phyloP scores from a whole-genome alignment of 129 eudicot species.

The Solidago caesia region DNA sequence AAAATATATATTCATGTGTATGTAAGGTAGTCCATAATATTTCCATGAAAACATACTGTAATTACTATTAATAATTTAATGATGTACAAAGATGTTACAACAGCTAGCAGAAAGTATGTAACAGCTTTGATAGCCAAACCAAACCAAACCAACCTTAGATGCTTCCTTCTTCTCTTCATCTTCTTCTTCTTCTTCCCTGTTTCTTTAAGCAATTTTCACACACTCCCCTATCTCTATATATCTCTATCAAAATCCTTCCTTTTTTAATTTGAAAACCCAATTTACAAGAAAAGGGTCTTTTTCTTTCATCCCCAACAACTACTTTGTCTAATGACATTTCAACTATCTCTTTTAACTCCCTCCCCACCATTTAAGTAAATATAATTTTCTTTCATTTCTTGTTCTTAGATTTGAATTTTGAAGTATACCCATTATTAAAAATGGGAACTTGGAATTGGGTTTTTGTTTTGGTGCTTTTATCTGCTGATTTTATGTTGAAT shows the following conservation, averaged over 20 bases:
- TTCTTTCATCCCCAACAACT: constrained; percentile 34
- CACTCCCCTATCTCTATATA: constrained; percentile 16
- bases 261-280: constrained; percentile 28
- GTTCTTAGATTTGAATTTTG: constrained; percentile 10
- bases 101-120: constrained; percentile 14
- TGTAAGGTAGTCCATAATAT: no score
- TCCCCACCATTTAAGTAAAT: constrained; percentile 27
- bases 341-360: constrained; percentile 32
- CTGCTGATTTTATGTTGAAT: constrained; percentile 31
- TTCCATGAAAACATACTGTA: not conserved
- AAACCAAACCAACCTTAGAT: constrained; percentile 39
- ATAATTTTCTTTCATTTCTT: constrained; percentile 11
- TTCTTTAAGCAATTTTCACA: constrained; percentile 55
- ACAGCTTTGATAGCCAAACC: constrained; percentile 43
- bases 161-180: constrained; percentile 27
- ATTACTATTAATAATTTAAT: not conserved
- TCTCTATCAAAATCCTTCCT: not conserved
- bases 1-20: no score
- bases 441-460: constrained; percentile 54
- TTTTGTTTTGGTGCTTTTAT: constrained; percentile 40
- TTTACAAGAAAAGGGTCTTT: constrained; percentile 22
- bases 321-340: constrained; percentile 48
- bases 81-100: not conserved
- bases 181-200: constrained; percentile 43
- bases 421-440: constrained; percentile 1